A percentile compares a stretch with the other conserved stretches of the same genome.
Conservation (phyloP, 371 early-diverging fungal species). For the Mortierella sp. region DNA sequence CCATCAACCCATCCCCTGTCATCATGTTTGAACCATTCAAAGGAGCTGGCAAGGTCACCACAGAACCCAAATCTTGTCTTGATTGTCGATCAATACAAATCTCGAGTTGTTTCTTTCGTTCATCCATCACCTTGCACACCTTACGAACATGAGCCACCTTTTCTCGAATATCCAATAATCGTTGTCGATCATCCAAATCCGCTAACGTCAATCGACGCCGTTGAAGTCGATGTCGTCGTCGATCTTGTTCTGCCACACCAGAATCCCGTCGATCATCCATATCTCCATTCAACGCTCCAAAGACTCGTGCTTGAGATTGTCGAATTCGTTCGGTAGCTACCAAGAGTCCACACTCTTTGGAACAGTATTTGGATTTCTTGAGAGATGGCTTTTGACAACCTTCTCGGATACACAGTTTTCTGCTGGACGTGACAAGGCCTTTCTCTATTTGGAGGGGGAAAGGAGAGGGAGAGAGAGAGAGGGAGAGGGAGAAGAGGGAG, state of each 20-base stretch:
- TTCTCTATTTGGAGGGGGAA: slow-evolving; percentile 38
- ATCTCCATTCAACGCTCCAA: slow-evolving; percentile 19
- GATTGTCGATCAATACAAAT: slow-evolving; percentile 44
- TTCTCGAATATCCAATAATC: slow-evolving; percentile 41
- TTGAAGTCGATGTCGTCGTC: slow-evolving; percentile 17
- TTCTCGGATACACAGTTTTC: slow-evolving; percentile 60
- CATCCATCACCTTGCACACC: slow-evolving; percentile 42
- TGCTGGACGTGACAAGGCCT: slow-evolving; percentile 60
- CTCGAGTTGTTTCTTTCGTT: slow-evolving; percentile 30
- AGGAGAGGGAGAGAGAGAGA: background rate
- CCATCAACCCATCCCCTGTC: too few relatives aligned
- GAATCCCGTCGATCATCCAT: background rate
- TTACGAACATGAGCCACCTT: slow-evolving; percentile 39
- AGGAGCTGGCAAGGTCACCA: too few relatives aligned
- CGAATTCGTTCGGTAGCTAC: slow-evolving; percentile 46
- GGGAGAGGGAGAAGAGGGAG: background rate
- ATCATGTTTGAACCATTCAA: background rate
- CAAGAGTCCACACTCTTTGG: slow-evolving; percentile 53
- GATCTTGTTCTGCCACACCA: background rate
- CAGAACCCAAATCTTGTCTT: slow-evolving; percentile 31
- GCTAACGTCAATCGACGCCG: slow-evolving; percentile 48
- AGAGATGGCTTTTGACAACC: slow-evolving; percentile 48
- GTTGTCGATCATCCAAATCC: slow-evolving; percentile 51
- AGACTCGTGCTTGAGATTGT: slow-evolving; percentile 36
- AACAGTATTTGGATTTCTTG: slow-evolving; percentile 53